Conservation (phyloP, 179 eudicot genomes). For the Beta lomatogona region DNA sequence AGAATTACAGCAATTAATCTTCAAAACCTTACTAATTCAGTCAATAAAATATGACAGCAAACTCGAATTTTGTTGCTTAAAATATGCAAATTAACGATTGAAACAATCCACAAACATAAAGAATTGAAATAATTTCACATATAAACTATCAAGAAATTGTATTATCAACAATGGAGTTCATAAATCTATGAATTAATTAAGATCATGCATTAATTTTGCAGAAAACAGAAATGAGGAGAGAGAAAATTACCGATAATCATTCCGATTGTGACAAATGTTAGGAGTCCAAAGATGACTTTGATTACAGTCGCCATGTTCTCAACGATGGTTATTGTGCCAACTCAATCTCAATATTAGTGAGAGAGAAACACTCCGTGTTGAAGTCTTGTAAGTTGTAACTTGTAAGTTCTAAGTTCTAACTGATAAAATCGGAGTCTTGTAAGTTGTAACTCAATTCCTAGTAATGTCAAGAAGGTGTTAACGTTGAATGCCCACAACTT, state of each 20-base stretch:
- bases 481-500: neutral
- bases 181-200: neutral
- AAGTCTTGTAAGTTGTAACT: neutral
- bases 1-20: neutral
- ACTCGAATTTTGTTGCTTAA: too few relatives aligned
- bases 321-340: neutral
- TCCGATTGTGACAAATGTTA: slow-evolving; percentile 2
- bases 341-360: neutral
- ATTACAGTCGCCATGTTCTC: neutral
- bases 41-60: neutral
- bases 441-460: too few relatives aligned
- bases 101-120: too few relatives aligned
- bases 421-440: neutral
- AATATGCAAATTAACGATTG: too few relatives aligned
- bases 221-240: neutral
- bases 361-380: neutral
- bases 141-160: neutral
- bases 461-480: neutral
- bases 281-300: slow-evolving; percentile 8
- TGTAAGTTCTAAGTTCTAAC: too few relatives aligned
- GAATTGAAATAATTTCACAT: neutral
- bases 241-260: slow-evolving; percentile 6
- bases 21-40: neutral
- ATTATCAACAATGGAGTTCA: neutral
- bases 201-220: neutral